Evolutionary conservation across 176 grass and related monocot species (phyloP), one percentile per base, ranked within the genome.

Genomic region (Stipa capillata): DNA sequence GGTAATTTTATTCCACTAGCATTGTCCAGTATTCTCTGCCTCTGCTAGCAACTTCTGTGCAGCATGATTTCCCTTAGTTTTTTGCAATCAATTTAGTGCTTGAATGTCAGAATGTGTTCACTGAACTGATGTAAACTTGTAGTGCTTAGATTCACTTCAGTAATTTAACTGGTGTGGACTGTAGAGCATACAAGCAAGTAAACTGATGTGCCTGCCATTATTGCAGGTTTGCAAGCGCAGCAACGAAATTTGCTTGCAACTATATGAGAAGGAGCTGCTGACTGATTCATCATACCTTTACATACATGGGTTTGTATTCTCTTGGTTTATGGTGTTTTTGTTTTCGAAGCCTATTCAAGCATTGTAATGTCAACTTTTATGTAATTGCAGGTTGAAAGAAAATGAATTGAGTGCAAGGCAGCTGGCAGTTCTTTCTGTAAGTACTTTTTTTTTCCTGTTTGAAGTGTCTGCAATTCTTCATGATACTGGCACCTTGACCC

Each of bases 221-320:
- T 8, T 81, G 36, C 77, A 99, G 96, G 96, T 95, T 78, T 78
- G 80, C 86, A 85, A 91, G 56, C 92, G 88, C 61, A 93, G 92
- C 65, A 89, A 77, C 73, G 88, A 89, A 84, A 82, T 91, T 77
- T 99, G 90, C 65, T 80, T 93, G 84, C 92, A 99, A 65, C 82
- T 99, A 82, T 99, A 99, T 85, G 84, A 93, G 82, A 95, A 99
- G 85, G 92, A 99, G 62, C 72, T 86, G 60, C 87, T 99, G 45
- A 99, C 92, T 69, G 88, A 91, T 85, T 89, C 88, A 68, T 99
- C 96, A 21, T 99, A 85, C 82, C 90, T 95, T 40, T 78, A 91
- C 63, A 85, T 99, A 76, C 93, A 99, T 34, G 96, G 96, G 96
- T 99, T 87, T 72, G 90, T 89, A 88, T 41, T 67, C 5, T 29